These are phyloP conservation scores for Arthrobotrys conoides DNA, from an alignment of 2,329 filamentous ascomycete genomes.

Conservation along the genomic window DNA sequence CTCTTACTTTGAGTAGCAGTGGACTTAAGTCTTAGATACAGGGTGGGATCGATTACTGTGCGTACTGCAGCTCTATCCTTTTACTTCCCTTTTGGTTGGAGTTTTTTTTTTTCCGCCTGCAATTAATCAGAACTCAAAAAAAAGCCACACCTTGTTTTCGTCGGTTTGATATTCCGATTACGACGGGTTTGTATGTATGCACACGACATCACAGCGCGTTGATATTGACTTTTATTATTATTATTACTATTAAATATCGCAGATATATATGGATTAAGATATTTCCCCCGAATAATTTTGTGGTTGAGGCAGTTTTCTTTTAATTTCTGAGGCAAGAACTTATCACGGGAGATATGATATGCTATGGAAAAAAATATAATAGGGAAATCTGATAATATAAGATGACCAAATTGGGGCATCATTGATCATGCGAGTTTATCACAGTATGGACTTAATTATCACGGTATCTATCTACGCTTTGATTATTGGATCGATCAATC, in stretches of 20 bases:
- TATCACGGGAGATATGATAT: not conserved
- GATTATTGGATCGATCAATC: slow-evolving; percentile 10
- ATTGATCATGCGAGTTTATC: slow-evolving; percentile 10
- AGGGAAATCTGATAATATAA: not conserved
- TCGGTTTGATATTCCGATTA: slow-evolving; percentile 32
- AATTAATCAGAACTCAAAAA: not conserved
- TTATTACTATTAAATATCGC: not conserved
- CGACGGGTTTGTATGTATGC: not conserved
- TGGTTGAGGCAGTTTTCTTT: not conserved
- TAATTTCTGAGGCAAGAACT: not conserved
- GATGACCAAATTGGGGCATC: not conserved
- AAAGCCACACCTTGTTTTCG: slow-evolving; percentile 59
- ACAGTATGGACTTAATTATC: not conserved
- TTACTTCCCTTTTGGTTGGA: not conserved
- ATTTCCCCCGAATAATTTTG: not conserved
- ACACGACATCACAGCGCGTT: slow-evolving; percentile 18
- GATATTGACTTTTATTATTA: not conserved
- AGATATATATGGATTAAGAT: not conserved
- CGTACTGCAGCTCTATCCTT: not conserved
- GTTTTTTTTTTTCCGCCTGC: not conserved
- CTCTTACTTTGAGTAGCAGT: too few species aligned
- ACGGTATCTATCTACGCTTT: slow-evolving; percentile 4
- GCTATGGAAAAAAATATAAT: not conserved
- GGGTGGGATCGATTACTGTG: slow-evolving; percentile 16
- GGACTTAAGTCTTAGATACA: not conserved